A percentile compares a stretch with the other conserved stretches of the same genome.
phyloP scores from a whole-genome alignment of 345 rosid genomes.

The Acer saccharum region DNA sequence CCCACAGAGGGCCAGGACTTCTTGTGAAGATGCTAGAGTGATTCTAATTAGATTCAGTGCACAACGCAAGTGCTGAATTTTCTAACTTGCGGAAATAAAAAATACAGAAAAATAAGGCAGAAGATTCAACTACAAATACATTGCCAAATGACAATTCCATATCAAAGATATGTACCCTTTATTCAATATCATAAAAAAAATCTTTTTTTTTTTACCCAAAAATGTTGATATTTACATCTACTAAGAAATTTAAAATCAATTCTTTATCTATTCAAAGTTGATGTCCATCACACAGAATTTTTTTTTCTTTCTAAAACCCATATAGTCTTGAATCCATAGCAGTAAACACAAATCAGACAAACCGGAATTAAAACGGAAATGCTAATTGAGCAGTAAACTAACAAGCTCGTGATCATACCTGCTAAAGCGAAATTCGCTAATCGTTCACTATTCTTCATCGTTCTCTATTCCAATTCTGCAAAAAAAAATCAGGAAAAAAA shows the following conservation, averaged over 20 bases:
- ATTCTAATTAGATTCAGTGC: neutral
- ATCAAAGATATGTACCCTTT: neutral
- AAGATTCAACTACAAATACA: no score
- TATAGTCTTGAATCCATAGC: neutral
- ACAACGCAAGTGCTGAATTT: neutral
- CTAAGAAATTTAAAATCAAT: neutral
- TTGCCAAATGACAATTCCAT: neutral
- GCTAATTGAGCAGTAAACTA: conserved; percentile 7
- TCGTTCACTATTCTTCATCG: conserved; percentile 84
- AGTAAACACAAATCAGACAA: neutral
- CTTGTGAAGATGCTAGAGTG: neutral
- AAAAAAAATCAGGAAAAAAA: neutral
- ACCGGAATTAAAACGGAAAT: neutral
- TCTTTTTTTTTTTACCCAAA: neutral
- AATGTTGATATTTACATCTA: neutral
- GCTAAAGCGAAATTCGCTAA: conserved; percentile 77
- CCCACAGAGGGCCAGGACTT: neutral
- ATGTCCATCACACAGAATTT: neutral
- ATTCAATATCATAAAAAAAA: neutral
- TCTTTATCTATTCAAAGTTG: neutral
- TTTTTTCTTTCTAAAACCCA: neutral
- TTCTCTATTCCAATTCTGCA: conserved; percentile 7
- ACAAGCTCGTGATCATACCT: conserved; percentile 43
- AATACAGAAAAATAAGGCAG: neutral
- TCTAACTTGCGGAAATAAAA: neutral